phyloP scores from a whole-genome alignment of 768 basidiomycete species.

The Mycena floridula region DNA sequence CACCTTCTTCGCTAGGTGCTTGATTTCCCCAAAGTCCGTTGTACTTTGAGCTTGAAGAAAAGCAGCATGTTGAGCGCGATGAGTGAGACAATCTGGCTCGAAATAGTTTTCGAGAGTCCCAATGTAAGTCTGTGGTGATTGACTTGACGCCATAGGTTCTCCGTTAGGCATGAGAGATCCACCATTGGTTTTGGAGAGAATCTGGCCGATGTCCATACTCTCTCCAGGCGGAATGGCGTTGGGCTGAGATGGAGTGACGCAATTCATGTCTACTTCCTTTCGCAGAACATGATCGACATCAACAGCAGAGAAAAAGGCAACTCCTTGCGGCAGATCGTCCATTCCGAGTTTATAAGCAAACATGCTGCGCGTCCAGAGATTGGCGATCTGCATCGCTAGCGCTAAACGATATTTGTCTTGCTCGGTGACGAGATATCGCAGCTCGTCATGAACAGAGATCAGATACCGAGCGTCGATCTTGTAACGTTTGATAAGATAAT shows the following conservation, averaged over 20 bases:
- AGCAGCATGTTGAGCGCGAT: slow-evolving; percentile 55
- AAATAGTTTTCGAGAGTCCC: slow-evolving; percentile 45
- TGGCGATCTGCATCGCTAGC: slow-evolving; percentile 89
- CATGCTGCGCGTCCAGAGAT: slow-evolving; percentile 88
- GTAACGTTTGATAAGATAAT: slow-evolving; percentile 76
- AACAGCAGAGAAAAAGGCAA: slow-evolving; percentile 96
- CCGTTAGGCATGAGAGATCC: slow-evolving; percentile 64
- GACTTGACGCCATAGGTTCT: slow-evolving; percentile 39
- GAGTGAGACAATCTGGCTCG: slow-evolving; percentile 53
- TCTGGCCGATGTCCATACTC: slow-evolving; percentile 61
- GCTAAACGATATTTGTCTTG: slow-evolving; percentile 88
- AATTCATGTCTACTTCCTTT: slow-evolving; percentile 96
- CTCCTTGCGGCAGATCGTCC: slow-evolving; percentile 92
- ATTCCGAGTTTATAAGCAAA: slow-evolving; percentile 93
- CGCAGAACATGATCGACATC: slow-evolving; percentile 87
- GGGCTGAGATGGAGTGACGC: slow-evolving; percentile 90
- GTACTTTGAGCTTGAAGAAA: slow-evolving; percentile 80
- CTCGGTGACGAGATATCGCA: slow-evolving; percentile 88
- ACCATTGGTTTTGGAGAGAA: slow-evolving; percentile 63
- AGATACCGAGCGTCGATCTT: slow-evolving; percentile 87
- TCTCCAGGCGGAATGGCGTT: slow-evolving; percentile 82
- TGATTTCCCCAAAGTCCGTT: slow-evolving; percentile 64
- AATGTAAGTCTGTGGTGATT: slow-evolving; percentile 11
- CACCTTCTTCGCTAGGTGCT: slow-evolving; percentile 52
- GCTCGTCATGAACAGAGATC: slow-evolving; percentile 95